phyloP scores from a whole-genome alignment of 208 protist species.

The Acanthamoeba divionensis region DNA sequence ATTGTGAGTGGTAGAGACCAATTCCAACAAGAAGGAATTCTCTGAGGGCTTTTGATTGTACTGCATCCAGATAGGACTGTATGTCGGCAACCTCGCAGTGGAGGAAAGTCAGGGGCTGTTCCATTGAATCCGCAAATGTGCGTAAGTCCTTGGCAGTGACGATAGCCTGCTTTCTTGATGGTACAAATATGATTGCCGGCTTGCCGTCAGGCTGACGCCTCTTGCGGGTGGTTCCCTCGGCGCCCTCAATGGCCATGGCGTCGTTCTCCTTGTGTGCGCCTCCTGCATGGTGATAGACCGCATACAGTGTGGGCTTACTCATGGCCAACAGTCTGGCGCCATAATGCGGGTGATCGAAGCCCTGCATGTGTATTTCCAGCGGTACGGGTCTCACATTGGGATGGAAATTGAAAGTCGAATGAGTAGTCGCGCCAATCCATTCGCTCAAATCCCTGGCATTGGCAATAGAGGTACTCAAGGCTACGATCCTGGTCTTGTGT shows the following conservation, averaged over 20 bases:
- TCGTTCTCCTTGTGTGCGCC: slow-evolving; percentile 61
- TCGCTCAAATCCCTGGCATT: slow-evolving; percentile 82
- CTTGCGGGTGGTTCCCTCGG: background rate
- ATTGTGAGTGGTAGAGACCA: slow-evolving; percentile 74
- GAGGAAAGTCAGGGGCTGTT: slow-evolving; percentile 64
- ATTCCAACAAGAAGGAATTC: too few species aligned
- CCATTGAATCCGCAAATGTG: slow-evolving; percentile 66
- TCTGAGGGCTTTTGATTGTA: slow-evolving; percentile 60
- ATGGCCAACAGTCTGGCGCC: slow-evolving; percentile 79
- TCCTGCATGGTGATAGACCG: slow-evolving; percentile 58
- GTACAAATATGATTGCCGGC: background rate
- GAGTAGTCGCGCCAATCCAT: slow-evolving; percentile 78
- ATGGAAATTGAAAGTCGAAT: slow-evolving; percentile 81
- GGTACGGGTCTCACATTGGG: slow-evolving; percentile 80
- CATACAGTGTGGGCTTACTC: slow-evolving; percentile 77
- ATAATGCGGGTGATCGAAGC: slow-evolving; percentile 76
- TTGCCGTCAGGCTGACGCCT: too few species aligned
- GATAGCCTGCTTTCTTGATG: slow-evolving; percentile 63
- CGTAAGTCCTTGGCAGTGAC: slow-evolving; percentile 66
- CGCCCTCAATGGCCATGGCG: background rate
- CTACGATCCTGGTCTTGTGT: slow-evolving; percentile 77
- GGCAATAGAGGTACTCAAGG: slow-evolving; percentile 75
- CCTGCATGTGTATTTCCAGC: slow-evolving; percentile 78
- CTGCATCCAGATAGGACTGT: background rate
- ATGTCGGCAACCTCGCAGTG: slow-evolving; percentile 63